Base-by-base conservation (phyloP, 441 rosid genomes). In the Adansonia madagascariensis region DNA sequence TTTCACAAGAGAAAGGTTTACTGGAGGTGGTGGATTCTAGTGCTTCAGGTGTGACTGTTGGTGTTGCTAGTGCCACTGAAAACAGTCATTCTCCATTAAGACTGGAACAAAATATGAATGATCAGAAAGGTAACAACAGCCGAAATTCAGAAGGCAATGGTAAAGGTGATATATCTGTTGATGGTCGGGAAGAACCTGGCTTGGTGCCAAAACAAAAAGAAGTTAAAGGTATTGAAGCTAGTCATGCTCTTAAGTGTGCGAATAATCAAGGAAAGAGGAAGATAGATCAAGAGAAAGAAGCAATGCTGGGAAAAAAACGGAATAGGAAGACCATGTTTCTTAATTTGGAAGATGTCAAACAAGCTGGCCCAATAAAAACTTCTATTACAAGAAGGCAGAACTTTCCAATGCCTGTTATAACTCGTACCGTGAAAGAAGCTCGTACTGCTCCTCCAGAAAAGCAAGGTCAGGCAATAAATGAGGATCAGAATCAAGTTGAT, bases 261-360 rank as follows among this genome's bases (percentile, higher is more conserved):
- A 94, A 91, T 88, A 88, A 84, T 80, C 78, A 66, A 12, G 95
- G 87, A 44, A 96, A 93, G 90, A 90, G 98, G 88, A 94, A 88
- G 87, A 86, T 92, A 70, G 97, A 94, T 79, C 92, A 93, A 27
- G 98, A 91, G 18, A 96, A 94, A 84, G 99, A 94, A 85, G 92
- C 93, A 39, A 94, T 94, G 99, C 84, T 92, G 75, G 99, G 99
- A 53, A 96, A 96, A 92, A 96, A 90, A 81, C 98, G 99, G 46
- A 89, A 83, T 85, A 86, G 99, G 71, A 97, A 96, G 90, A 96
- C 97, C 46, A 77, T 92, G 94, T 88, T 96, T 85, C 91, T 96
- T 66, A 89, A 92, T 77, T 76, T 92, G 79, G 99, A 94, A 85
- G 99, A 92, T 81, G 96, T 89, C 81, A 96, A 91, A 88, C 98